Conservation (phyloP, 306 rosid species). For the Urtica urens region DNA sequence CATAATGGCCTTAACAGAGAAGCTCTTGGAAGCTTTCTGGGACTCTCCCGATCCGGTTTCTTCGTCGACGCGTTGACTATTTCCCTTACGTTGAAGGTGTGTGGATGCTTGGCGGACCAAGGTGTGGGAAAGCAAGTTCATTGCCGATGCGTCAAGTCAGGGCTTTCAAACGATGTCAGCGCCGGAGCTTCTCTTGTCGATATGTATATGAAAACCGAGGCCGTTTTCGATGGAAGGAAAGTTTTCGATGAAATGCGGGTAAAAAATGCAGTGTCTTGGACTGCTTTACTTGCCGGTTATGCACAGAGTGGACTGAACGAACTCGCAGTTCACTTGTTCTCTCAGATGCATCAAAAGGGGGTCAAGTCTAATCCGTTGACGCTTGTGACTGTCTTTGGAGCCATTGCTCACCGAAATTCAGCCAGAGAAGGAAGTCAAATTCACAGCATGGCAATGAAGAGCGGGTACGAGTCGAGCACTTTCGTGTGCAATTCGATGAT, state of each 20-base stretch:
- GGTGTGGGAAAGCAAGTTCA: conserved; percentile 54
- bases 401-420: conserved; percentile 36
- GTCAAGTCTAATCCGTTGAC: conserved; percentile 47
- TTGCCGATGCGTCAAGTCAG: conserved; percentile 53
- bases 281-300: conserved; percentile 59
- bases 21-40: conserved; percentile 32
- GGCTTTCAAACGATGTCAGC: conserved; percentile 41
- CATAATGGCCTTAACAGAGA: conserved; percentile 32
- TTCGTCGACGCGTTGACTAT: conserved; percentile 33
- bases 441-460: conserved; percentile 52
- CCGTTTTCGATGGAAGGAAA: conserved; percentile 43
- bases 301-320: conserved; percentile 33
- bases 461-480: conserved; percentile 40
- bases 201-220: conserved; percentile 73
- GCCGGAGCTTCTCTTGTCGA: conserved; percentile 70
- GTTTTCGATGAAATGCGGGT: conserved; percentile 63
- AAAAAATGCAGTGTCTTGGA: conserved; percentile 76
- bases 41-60: conserved; percentile 28
- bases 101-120: conserved; percentile 38
- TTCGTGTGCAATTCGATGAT: conserved; percentile 53
- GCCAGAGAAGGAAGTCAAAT: conserved; percentile 47
- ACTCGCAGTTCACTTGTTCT: conserved; percentile 29
- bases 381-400: conserved; percentile 44
- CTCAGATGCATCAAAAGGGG: conserved; percentile 43
- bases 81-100: conserved; percentile 48